Conservation (phyloP, 208 protist species). For the Wallacemonas sp. region DNA sequence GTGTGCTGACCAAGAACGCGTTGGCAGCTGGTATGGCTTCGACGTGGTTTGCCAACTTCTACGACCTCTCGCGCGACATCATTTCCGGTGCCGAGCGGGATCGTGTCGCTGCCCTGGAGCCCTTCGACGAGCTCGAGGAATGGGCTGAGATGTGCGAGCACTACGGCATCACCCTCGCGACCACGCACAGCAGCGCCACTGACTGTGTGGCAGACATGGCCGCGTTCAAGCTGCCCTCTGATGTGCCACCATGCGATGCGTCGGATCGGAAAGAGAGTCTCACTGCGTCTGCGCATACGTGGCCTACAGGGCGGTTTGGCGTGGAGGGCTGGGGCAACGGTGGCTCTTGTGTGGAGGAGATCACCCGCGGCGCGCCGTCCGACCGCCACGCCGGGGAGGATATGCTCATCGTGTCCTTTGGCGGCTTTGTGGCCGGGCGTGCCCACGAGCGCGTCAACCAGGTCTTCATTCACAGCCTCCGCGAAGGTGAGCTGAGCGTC, state of each 20-base stretch:
- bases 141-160: constrained; percentile 93
- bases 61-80: constrained; percentile 62
- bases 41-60: constrained; percentile 76
- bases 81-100: constrained; percentile 43
- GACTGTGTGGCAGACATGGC: constrained; percentile 16
- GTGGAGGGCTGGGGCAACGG: constrained; percentile 89
- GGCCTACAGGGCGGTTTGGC: constrained; percentile 74
- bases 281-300: constrained; percentile 26
- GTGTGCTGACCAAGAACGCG: constrained; percentile 53
- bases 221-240: constrained; percentile 28
- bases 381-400: constrained; percentile 25
- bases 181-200: constrained; percentile 18
- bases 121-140: constrained; percentile 89
- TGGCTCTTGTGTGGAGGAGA: constrained; percentile 34
- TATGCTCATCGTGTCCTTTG: constrained; percentile 72
- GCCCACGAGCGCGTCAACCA: constrained; percentile 64
- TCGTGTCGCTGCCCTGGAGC: constrained; percentile 72
- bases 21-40: constrained; percentile 50
- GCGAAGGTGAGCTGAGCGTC: constrained; percentile 49
- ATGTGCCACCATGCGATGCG: not conserved
- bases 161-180: constrained; percentile 84
- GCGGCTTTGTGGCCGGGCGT: constrained; percentile 63
- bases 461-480: constrained; percentile 68
- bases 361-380: constrained; percentile 10
- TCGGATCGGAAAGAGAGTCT: not conserved